Evolutionary conservation across 2,329 filamentous ascomycete species (phyloP), one percentile per base, ranked within the genome.

Genomic region (Alternaria sp.): DNA sequence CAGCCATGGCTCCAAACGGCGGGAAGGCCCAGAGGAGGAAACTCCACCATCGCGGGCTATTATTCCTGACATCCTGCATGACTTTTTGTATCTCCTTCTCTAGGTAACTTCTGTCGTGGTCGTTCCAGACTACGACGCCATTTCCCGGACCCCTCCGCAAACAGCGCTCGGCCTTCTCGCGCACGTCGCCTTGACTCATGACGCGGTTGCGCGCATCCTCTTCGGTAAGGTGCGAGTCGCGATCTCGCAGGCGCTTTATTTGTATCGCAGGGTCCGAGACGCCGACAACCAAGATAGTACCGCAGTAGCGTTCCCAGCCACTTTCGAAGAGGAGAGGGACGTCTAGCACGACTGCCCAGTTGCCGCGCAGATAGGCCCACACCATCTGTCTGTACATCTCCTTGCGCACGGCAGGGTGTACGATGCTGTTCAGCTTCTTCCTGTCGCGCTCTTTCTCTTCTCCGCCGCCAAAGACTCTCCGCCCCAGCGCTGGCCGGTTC

Each of bases 261-360:
- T 99, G 96, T 50, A 94, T 86, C 65, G 86, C 87, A 0, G 92
- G 90, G 70, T 97, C 92, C 11, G 82, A 84, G 19, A 98, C 93
- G 0, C 91, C 93, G 2, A 98, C 95, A 0, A 99, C 93, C 64
- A 97, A 81, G 15, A 97, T 91, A 0, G 89, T 90, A 5, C 93
- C 93, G 76, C 94, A 97, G 69, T 97, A 88, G 44, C 89, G 84
- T 79, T 99, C 96, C 80, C 97, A 89, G 3, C 89, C 89, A 71
- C 89, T 91, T 84, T 99, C 96, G 73, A 97, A 97, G 45, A 99
- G 85, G 57, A 99, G 83, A 55, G 96, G 96, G 9, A 99, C 90
- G 77, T 99, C 96, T 15, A 98, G 85, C 36, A 99, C 91, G 5
- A 97, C 93, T 0, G 93, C 94, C 93, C 95, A 96, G 76, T 89